phyloP scores from a whole-genome alignment of 768 basidiomycete species.

The Amanita phalloides region DNA sequence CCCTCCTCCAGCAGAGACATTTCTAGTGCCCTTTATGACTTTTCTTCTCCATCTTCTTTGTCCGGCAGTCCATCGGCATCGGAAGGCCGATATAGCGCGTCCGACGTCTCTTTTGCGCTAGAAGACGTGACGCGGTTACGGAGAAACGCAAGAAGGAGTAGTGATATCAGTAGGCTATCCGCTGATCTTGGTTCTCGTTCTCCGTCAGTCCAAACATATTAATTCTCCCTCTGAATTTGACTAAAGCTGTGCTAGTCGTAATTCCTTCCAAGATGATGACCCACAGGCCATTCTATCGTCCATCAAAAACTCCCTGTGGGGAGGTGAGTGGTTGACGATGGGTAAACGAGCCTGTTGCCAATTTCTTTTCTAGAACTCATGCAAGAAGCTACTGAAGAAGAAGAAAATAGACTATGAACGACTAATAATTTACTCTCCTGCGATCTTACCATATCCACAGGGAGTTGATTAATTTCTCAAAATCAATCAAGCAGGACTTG shows the following conservation, averaged over 20 bases:
- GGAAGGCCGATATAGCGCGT: conserved; percentile 23
- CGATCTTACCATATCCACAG: not conserved
- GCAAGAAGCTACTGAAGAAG: conserved; percentile 19
- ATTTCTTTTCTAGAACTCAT: conserved; percentile 16
- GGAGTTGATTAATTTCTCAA: not conserved
- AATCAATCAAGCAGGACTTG: not conserved
- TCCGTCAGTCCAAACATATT: conserved; percentile 27
- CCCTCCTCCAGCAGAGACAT: conserved; percentile 46
- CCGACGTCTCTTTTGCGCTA: conserved; percentile 35
- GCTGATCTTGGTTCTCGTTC: conserved; percentile 36
- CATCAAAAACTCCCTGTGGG: conserved; percentile 63
- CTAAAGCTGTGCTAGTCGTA: conserved; percentile 17
- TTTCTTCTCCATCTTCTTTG: conserved; percentile 10
- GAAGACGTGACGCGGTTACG: conserved; percentile 40
- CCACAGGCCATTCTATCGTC: conserved; percentile 41
- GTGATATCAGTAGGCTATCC: conserved; percentile 52
- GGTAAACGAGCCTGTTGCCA: not conserved
- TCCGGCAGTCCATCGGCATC: conserved; percentile 30
- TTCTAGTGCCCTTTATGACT: conserved; percentile 28
- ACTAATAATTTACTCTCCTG: not conserved
- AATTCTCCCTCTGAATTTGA: not conserved
- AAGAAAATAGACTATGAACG: conserved; percentile 10
- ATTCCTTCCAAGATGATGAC: conserved; percentile 31
- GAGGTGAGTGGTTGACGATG: conserved; percentile 34
- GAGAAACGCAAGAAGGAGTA: conserved; percentile 39